Evolutionary conservation across 441 rosid species (phyloP).

Genomic region (Pelargonium fulgidum): DNA sequence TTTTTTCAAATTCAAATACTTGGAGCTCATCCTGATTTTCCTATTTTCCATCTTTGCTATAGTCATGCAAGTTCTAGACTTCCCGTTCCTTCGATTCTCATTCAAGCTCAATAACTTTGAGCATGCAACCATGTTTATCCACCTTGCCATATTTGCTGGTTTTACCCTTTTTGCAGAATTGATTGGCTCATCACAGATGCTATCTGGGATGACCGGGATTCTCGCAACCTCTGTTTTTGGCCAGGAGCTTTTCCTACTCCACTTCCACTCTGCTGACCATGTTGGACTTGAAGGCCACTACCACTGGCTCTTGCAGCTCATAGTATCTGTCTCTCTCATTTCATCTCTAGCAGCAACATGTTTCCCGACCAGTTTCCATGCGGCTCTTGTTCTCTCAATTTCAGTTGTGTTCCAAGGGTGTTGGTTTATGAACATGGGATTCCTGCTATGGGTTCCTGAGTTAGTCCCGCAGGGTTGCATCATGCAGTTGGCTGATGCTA

Average conservation of each 20-base stretch:
- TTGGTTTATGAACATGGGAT: slow-evolving; percentile 83
- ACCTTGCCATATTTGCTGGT: slow-evolving; percentile 61
- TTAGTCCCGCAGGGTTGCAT: slow-evolving; percentile 62
- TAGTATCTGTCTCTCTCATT: slow-evolving; percentile 53
- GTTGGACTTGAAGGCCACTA: slow-evolving; percentile 82
- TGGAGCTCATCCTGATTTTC: slow-evolving; percentile 48
- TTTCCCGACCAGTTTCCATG: slow-evolving; percentile 42
- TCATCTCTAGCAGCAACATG: slow-evolving; percentile 45
- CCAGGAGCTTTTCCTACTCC: slow-evolving; percentile 77
- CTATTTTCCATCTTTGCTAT: slow-evolving; percentile 53
- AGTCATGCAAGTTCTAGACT: slow-evolving; percentile 48
- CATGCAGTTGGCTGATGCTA: slow-evolving; percentile 26
- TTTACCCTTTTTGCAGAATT: slow-evolving; percentile 56
- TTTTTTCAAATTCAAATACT: slow-evolving; percentile 34
- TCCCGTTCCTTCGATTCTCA: slow-evolving; percentile 41
- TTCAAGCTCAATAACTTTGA: slow-evolving; percentile 57
- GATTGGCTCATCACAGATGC: slow-evolving; percentile 34
- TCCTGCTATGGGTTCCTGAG: slow-evolving; percentile 61
- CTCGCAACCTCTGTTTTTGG: slow-evolving; percentile 61
- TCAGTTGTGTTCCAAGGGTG: slow-evolving; percentile 72
- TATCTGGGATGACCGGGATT: slow-evolving; percentile 45
- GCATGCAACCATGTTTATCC: slow-evolving; percentile 77
- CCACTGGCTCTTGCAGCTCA: slow-evolving; percentile 78
- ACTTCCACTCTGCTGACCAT: slow-evolving; percentile 80
- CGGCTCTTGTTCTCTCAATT: slow-evolving; percentile 51